Percentiles rank a stretch among this genome's conserved stretches.
phyloP scores from a whole-genome alignment of 495 filamentous ascomycete species.

The Aspergillus avenaceus region DNA sequence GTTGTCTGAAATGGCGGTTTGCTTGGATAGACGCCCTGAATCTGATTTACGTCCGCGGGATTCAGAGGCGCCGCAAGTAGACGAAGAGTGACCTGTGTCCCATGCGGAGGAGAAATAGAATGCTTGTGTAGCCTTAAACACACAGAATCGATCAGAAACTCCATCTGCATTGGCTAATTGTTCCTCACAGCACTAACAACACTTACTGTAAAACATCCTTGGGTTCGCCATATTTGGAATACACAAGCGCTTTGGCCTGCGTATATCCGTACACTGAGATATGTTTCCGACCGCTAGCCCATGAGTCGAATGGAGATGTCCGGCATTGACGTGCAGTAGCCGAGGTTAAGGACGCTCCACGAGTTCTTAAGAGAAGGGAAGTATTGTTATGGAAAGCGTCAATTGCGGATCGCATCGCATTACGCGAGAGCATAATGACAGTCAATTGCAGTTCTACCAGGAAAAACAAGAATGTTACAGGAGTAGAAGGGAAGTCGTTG shows the following conservation, averaged over 20 bases:
- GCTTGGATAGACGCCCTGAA: slow-evolving; percentile 93
- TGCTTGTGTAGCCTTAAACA: slow-evolving; percentile 65
- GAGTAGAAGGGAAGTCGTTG: too few relatives aligned
- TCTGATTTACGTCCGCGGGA: slow-evolving; percentile 93
- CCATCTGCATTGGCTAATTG: neutral
- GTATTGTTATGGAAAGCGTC: slow-evolving; percentile 11
- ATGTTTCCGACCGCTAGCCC: slow-evolving; percentile 22
- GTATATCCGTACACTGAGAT: slow-evolving; percentile 91
- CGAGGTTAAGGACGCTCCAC: slow-evolving; percentile 8
- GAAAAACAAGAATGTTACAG: neutral
- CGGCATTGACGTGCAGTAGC: slow-evolving; percentile 27
- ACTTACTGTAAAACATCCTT: slow-evolving; percentile 69
- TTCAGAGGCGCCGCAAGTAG: slow-evolving; percentile 90
- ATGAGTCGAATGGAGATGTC: slow-evolving; percentile 1
- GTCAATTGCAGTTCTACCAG: neutral
- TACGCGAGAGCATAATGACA: slow-evolving; percentile 31
- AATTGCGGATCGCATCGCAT: slow-evolving; percentile 19
- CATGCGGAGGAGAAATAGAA: slow-evolving; percentile 69
- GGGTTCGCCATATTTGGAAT: slow-evolving; percentile 81
- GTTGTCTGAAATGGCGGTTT: slow-evolving; percentile 67
- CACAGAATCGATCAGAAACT: neutral
- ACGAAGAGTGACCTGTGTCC: slow-evolving; percentile 59
- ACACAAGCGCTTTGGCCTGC: slow-evolving; percentile 90
- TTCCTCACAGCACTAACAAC: neutral
- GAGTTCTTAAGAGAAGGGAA: slow-evolving; percentile 7